Base-by-base conservation (phyloP, 2,329 filamentous ascomycete species). In the Ceratocystis variospora region DNA sequence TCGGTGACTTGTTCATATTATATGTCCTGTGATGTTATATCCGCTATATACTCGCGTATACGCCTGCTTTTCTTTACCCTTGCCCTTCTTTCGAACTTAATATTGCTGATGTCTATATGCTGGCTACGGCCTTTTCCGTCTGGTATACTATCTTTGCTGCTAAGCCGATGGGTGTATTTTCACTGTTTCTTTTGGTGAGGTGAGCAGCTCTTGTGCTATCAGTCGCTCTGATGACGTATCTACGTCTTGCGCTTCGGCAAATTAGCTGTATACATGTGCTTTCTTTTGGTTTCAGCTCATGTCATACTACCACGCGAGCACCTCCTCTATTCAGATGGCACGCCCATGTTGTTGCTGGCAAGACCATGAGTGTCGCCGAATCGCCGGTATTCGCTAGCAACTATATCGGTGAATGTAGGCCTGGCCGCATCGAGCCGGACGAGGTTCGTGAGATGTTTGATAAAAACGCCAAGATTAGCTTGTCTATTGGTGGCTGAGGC, bases 401-500 rank as follows among this genome's bases (percentile, higher is more conserved):
- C 12, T 68, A 71, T 0, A 73, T 74, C 1, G 66, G 71, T 2
- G 72, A 74, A 2, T 84, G 79, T 75, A 79, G 80, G 0, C 72
- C 86, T 25, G 22, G 22, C 5, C 85, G 84, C 70, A 81, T 79
- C 2, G 78, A 77, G 0, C 76, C 85, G 1, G 71, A n/a, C 12
- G 25, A 63, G 17, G 28, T 66, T 25, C 59, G 50, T 3, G 72
- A 71, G 25, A 75, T 77, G 65, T 83, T 86, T 67, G 74, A 75
- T 7, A 67, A 74, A 0, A 77, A 77, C 31, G 84, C 85, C 19
- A 85, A 87, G 70, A 74, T 90, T 25, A 80, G 87, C 76, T 79
- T 90, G 50, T 87, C 88, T 25, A 83, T 91, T 69, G 88, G 88
- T 12, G 88, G 87, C 64, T 91, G 88, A 87, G 87, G 86, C 0